Evolutionary conservation across 2,329 filamentous ascomycete genomes (phyloP), one percentile per base, ranked within the genome.

Genomic region (Pseudocercospora eumusae): DNA sequence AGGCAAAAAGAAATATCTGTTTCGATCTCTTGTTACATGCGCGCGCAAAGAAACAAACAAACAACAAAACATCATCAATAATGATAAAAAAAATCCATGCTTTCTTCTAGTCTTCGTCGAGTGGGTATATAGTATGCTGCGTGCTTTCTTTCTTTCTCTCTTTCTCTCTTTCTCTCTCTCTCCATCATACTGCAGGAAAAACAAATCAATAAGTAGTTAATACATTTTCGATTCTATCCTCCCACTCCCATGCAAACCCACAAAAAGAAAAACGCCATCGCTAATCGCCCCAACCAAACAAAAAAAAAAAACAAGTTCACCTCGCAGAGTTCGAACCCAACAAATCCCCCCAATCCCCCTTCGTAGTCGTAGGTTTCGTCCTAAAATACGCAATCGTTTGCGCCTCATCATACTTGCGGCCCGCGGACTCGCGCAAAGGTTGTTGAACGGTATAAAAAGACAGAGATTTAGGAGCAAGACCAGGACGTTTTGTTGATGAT

Each of bases 261-360:
- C n/a, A 45, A n/a, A n/a, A n/a, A n/a, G n/a, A n/a, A n/a, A n/a
- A n/a, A 60, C 58, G 50, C 58, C 58, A 25, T 55, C 58, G 58
- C 58, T 60, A 60, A 60, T 55, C 25, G 23, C 45, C 52, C 52
- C 27, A 33, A 33, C 7, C 15, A 33, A 40, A 36, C 3, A 54
- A 54, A 54, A n/a, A n/a, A n/a, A n/a, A n/a, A n/a, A n/a, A n/a
- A n/a, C n/a, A n/a, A n/a, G n/a, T n/a, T n/a, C n/a, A n/a, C n/a
- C n/a, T n/a, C n/a, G n/a, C n/a, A n/a, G n/a, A n/a, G n/a, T n/a
- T n/a, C n/a, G n/a, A n/a, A n/a, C 63, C 63, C 10, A 65, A 28
- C 28, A 65, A 27, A 33, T 62, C 61, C 8, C 57, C 61, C 63
- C 63, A 65, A 33, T 65, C 60, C 18, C 63, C 63, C 47, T 63